Conservation (phyloP, 345 rosid genomes). For the Lepidium sativum region DNA sequence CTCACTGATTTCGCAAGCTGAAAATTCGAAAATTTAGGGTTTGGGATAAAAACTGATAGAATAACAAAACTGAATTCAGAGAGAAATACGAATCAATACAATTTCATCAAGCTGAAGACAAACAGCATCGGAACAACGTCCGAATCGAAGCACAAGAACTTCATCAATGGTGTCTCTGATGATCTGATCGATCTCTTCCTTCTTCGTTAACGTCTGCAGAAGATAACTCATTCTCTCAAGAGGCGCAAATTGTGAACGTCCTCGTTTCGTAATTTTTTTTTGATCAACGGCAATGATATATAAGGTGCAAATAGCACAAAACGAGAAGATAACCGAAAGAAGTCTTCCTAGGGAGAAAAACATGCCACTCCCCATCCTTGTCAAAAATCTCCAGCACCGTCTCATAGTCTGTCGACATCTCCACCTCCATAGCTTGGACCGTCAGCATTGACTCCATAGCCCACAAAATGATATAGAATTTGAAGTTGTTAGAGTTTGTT, state of each 20-base stretch:
- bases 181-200: slow-evolving; percentile 62
- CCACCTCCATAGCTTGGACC: too few relatives aligned
- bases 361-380: too few relatives aligned
- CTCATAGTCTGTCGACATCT: too few relatives aligned
- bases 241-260: background rate
- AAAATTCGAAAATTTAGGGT: background rate
- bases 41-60: background rate
- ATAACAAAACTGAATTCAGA: background rate
- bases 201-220: slow-evolving; percentile 45
- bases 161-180: slow-evolving; percentile 76
- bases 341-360: too few relatives aligned
- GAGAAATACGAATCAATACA: slow-evolving; percentile 12
- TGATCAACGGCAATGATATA: too few relatives aligned
- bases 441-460: too few relatives aligned
- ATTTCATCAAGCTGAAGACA: slow-evolving; percentile 74
- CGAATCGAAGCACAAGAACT: slow-evolving; percentile 87
- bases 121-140: slow-evolving; percentile 48
- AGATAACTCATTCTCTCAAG: slow-evolving; percentile 43
- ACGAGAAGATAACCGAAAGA: too few relatives aligned
- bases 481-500: too few relatives aligned
- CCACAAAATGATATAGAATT: too few relatives aligned
- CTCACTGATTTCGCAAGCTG: slow-evolving; percentile 72
- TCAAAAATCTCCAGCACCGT: too few relatives aligned
- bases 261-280: slow-evolving; percentile 13
- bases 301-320: too few relatives aligned